Conservation (phyloP, 257 asterid genomes). For the Knoxia roxburghii region DNA sequence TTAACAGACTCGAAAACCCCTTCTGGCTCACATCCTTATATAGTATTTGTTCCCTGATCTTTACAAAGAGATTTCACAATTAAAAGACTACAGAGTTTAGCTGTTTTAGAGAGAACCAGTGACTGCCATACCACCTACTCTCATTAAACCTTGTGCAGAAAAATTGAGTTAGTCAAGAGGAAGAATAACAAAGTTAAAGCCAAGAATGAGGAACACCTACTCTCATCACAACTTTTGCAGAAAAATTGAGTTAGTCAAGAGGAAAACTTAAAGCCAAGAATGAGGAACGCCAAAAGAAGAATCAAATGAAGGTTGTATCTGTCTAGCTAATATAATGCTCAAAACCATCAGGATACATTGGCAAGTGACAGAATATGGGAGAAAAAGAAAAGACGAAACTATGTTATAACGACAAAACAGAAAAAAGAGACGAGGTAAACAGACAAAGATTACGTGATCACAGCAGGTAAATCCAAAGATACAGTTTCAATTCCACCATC, state of each 20-base stretch:
- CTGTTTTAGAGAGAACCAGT: not conserved
- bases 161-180: not conserved
- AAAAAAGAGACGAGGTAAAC: not conserved
- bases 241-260: too few relatives aligned
- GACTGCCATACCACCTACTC: not conserved
- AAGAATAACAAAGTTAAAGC: constrained; percentile 6
- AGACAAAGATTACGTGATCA: constrained; percentile 63
- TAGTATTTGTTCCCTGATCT: not conserved
- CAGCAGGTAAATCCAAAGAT: constrained; percentile 88
- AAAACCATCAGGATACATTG: not conserved
- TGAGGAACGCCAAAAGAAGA: not conserved
- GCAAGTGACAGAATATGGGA: not conserved
- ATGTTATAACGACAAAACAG: not conserved
- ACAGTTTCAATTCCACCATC: constrained; percentile 96
- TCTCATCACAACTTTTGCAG: too few relatives aligned
- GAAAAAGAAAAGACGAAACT: not conserved
- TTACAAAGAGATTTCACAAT: not conserved
- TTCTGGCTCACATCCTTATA: not conserved
- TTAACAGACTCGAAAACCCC: not conserved
- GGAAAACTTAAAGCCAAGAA: too few relatives aligned
- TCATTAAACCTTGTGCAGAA: not conserved
- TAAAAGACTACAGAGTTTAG: not conserved
- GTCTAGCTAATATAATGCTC: not conserved
- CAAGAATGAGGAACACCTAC: too few relatives aligned
- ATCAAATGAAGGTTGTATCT: not conserved